Evolutionary conservation across 2,329 filamentous ascomycete species (phyloP).

Genomic region (Pseudomassariella vexata): DNA sequence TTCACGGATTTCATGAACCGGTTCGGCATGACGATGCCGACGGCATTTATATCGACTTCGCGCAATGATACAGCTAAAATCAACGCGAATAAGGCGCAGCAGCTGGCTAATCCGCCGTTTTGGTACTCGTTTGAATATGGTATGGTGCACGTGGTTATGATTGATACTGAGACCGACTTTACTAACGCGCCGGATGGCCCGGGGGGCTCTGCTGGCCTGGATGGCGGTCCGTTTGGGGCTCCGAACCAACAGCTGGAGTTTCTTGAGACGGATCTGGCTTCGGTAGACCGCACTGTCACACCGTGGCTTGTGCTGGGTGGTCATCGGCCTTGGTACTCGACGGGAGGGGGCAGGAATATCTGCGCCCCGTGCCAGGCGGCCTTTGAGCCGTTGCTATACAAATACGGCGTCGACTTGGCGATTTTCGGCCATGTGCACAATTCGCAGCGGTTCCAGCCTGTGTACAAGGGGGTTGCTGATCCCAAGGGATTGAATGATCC

Average conservation of each 20-base stretch:
- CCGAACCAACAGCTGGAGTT: constrained; percentile 46
- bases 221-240: constrained; percentile 44
- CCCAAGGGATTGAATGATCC: constrained; percentile 31
- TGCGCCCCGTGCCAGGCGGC: constrained; percentile 44
- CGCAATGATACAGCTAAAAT: constrained; percentile 31
- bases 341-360: constrained; percentile 17
- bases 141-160: constrained; percentile 48
- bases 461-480: constrained; percentile 29
- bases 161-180: constrained; percentile 55
- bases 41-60: constrained; percentile 43
- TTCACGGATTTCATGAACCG: constrained; percentile 55
- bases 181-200: constrained; percentile 38
- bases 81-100: constrained; percentile 36
- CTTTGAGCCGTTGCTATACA: constrained; percentile 48
- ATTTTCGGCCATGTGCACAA: constrained; percentile 56
- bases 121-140: constrained; percentile 59
- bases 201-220: constrained; percentile 32
- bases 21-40: constrained; percentile 47
- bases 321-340: constrained; percentile 43
- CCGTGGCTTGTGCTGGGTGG: constrained; percentile 45
- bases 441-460: constrained; percentile 45
- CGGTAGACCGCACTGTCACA: constrained; percentile 48
- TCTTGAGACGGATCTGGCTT: constrained; percentile 47
- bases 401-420: constrained; percentile 51
- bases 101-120: constrained; percentile 45